Conservation (phyloP, 1,284 basidiomycete species). For the Anthracocystis panici-leucophaei region DNA sequence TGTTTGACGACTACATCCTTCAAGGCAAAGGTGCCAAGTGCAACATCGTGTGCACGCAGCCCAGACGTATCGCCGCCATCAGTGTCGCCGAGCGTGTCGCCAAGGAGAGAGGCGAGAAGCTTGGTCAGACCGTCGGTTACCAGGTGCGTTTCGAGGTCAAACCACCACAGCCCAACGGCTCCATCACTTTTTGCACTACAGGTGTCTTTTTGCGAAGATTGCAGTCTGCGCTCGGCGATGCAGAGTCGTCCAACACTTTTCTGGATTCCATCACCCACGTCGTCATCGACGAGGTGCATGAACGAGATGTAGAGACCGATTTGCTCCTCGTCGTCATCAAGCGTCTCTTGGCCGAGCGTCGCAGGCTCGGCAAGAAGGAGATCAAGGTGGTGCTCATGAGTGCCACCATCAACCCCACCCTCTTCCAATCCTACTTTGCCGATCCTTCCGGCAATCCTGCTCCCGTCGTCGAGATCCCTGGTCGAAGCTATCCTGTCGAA, state of each 20-base stretch:
- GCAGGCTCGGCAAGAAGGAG: constrained; percentile 78
- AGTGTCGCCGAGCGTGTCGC: constrained; percentile 93
- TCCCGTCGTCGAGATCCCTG: constrained; percentile 86
- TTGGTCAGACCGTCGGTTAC: constrained; percentile 86
- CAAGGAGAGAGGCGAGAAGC: constrained; percentile 83
- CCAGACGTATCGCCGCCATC: constrained; percentile 89
- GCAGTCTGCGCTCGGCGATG: constrained; percentile 78
- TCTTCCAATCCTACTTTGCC: constrained; percentile 89
- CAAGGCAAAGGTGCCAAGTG: constrained; percentile 83
- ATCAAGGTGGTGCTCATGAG: constrained; percentile 95
- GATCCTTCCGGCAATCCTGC: constrained; percentile 75
- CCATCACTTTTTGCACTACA: constrained; percentile 91
- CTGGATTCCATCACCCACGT: constrained; percentile 90
- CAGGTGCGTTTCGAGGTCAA: constrained; percentile 91
- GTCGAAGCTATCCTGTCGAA: constrained; percentile 88
- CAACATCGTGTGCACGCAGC: constrained; percentile 94
- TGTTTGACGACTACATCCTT: constrained; percentile 86
- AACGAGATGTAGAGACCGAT: constrained; percentile 94
- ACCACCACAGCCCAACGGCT: constrained; percentile 82
- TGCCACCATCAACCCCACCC: constrained; percentile 89
- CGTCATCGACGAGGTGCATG: constrained; percentile 95
- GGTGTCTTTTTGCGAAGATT: constrained; percentile 90
- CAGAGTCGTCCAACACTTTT: constrained; percentile 61
- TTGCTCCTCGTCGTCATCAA: constrained; percentile 90
- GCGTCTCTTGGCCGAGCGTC: constrained; percentile 81